These are phyloP conservation scores for Colletotrichum karsti DNA, from an alignment of 2,329 filamentous ascomycete genomes.

Conservation along the genomic window DNA sequence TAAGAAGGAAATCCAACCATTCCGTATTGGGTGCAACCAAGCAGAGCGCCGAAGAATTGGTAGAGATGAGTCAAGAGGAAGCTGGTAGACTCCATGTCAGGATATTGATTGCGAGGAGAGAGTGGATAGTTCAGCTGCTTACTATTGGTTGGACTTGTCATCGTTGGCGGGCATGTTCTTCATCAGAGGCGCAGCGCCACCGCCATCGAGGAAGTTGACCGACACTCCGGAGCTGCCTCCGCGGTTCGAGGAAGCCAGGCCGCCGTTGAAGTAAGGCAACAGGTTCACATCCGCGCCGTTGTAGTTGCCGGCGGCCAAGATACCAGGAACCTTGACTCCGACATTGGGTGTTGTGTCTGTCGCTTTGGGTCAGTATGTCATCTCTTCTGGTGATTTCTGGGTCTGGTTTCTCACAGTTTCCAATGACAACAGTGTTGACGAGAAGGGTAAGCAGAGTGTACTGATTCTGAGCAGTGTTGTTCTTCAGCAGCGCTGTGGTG, in stretches of 20 bases:
- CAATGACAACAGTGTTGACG: slow-evolving; percentile 71
- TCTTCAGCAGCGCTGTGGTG: slow-evolving; percentile 64
- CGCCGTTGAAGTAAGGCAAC: slow-evolving; percentile 67
- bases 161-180: slow-evolving; percentile 63
- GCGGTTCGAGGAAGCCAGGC: slow-evolving; percentile 60
- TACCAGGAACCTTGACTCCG: slow-evolving; percentile 62
- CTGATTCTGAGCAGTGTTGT: slow-evolving; percentile 68
- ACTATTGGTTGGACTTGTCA: slow-evolving; percentile 64
- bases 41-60: slow-evolving; percentile 66
- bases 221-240: slow-evolving; percentile 53
- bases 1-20: slow-evolving; percentile 60
- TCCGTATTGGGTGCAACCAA: slow-evolving; percentile 62
- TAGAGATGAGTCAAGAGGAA: slow-evolving; percentile 69
- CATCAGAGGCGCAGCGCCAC: slow-evolving; percentile 62
- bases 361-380: background rate
- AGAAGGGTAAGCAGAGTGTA: slow-evolving; percentile 62
- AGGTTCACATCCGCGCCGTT: slow-evolving; percentile 63
- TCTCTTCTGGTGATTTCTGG: background rate
- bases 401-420: slow-evolving; percentile 56
- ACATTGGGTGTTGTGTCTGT: slow-evolving; percentile 62
- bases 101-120: background rate
- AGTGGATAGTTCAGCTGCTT: slow-evolving; percentile 33
- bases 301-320: slow-evolving; percentile 59
- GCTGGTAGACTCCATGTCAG: slow-evolving; percentile 39
- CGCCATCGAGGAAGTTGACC: slow-evolving; percentile 70